phyloP scores from a whole-genome alignment of 257 asterid species.

The Ilex asprella region DNA sequence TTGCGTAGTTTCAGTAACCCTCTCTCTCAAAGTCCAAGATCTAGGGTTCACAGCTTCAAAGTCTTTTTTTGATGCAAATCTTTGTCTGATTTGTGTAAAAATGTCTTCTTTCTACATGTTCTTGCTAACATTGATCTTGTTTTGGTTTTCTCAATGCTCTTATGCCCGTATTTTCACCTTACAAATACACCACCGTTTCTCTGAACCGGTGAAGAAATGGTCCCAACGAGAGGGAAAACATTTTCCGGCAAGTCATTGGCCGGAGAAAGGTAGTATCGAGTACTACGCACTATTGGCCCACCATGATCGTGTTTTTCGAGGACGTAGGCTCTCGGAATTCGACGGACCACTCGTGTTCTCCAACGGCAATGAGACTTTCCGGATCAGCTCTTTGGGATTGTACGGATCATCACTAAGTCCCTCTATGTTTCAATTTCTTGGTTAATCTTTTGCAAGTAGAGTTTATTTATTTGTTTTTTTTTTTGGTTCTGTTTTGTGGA shows the following conservation, averaged over 20 bases:
- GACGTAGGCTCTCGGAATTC: conserved; percentile 35
- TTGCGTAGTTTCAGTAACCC: no score
- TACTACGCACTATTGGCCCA: conserved; percentile 49
- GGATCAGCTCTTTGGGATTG: conserved; percentile 75
- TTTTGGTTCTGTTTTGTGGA: conserved; percentile 21
- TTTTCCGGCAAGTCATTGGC: conserved; percentile 37
- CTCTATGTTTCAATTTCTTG: no score
- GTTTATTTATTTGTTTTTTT: conserved; percentile 3
- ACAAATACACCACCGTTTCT: conserved; percentile 83
- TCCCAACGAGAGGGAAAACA: conserved; percentile 21
- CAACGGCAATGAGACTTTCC: conserved; percentile 59
- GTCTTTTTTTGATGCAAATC: no score
- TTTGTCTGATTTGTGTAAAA: conserved; percentile 1
- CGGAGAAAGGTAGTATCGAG: conserved; percentile 46
- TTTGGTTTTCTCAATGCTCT: conserved; percentile 23
- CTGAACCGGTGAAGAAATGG: conserved; percentile 63
- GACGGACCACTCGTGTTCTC: conserved; percentile 54
- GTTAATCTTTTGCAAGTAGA: no score
- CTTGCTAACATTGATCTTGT: conserved; percentile 15
- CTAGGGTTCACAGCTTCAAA: no score
- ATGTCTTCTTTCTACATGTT: conserved; percentile 34
- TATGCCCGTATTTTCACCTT: conserved; percentile 47
- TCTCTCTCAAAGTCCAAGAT: no score
- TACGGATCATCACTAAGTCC: conserved; percentile 18
- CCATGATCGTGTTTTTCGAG: conserved; percentile 44